Evolutionary conservation across 331 rosid genomes (phyloP), one percentile per base, ranked within the genome.

Genomic region (Rhamnella rubrinervis): DNA sequence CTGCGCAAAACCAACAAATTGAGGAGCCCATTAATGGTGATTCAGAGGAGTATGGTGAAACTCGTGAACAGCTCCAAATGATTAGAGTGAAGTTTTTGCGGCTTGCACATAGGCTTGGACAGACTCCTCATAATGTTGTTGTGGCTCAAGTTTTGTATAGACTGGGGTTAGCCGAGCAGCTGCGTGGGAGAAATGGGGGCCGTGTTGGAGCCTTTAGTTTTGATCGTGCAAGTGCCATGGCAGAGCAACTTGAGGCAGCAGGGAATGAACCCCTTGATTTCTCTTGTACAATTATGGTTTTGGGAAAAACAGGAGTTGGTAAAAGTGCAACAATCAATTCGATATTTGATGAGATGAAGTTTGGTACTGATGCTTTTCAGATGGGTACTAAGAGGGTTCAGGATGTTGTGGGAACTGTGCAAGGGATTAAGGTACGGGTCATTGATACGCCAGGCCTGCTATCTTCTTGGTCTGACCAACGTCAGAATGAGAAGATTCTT

Each of bases 181-280:
- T 93, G 55, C 93, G 92, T 75, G 97, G 98, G 67, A 84, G 97
- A 84, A 91, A 84, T 80, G 98, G 98, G 49, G 98, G 98, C 4
- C 97, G 97, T 25, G 97, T 93, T 67, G 97, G 98, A 61, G 92
- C 96, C 50, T 93, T 91, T 78, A 93, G 98, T 77, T 93, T 93
- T 85, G 97, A 93, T 66, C 97, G 96, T 66, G 95, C 98, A 46
- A 93, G 98, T 83, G 96, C 98, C 61, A 91, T 91, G 96, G 97
- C 98, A 11, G 98, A 84, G 86, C 98, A 91, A 67, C 97, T 93
- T 46, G 97, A 93, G 91, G 89, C 96, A 59, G 84, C 91, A 6
- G 97, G 98, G 70, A 91, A 87, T 71, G 97, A 88, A 25, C 92
- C 97, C 57, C 97, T 91, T 75, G 98, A 93, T 82, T 93, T 93